Evolutionary conservation across 2,329 filamentous ascomycete species (phyloP).

Genomic region (Scopulariopsis brevicaulis): DNA sequence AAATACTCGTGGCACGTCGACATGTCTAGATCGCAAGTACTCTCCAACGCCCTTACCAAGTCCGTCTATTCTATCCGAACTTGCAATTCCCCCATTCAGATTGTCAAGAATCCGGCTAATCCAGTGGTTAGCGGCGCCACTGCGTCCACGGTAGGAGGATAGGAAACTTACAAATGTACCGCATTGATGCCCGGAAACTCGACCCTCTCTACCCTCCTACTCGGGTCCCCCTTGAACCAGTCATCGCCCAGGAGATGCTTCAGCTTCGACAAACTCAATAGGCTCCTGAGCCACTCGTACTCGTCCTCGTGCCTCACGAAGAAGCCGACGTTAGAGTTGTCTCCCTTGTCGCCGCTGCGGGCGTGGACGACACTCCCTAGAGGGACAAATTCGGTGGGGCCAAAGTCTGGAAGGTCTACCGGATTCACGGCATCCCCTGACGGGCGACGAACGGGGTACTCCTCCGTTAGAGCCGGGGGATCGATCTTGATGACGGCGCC

Average conservation of each 20-base stretch:
- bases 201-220: constrained; percentile 25
- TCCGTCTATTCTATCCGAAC: constrained; percentile 28
- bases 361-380: constrained; percentile 19
- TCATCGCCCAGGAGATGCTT: constrained; percentile 21
- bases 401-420: constrained; percentile 13
- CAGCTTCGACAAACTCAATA: constrained; percentile 27
- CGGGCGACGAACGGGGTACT: constrained; percentile 13
- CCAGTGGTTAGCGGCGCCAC: background rate
- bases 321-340: constrained; percentile 31
- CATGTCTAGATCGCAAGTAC: constrained; percentile 30
- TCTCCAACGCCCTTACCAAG: constrained; percentile 32
- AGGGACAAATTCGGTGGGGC: constrained; percentile 14
- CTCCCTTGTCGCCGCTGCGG: constrained; percentile 27
- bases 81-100: constrained; percentile 29
- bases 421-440: constrained; percentile 15
- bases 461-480: constrained; percentile 10
- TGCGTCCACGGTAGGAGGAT: background rate
- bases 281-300: constrained; percentile 29
- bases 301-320: constrained; percentile 31
- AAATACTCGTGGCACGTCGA: constrained; percentile 23
- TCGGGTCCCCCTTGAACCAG: constrained; percentile 20
- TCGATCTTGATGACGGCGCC: constrained; percentile 9
- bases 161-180: constrained; percentile 16
- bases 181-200: constrained; percentile 25
- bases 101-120: constrained; percentile 28